Evolutionary conservation across 2,329 filamentous ascomycete genomes (phyloP).

Genomic region (Fusarium clavum): DNA sequence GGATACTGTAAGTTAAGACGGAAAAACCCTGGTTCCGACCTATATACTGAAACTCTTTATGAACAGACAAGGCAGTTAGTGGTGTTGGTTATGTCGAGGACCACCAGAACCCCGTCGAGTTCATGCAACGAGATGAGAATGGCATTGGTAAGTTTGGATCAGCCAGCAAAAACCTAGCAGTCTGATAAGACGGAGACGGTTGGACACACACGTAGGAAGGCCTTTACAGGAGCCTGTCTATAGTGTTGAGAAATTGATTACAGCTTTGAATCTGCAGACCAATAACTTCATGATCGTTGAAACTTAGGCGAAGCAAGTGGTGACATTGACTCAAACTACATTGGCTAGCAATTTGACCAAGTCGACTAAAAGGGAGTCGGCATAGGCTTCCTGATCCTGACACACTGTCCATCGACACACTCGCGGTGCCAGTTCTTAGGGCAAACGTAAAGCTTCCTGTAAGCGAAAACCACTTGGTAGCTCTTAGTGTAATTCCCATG

Average conservation of each 20-base stretch:
- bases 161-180: background rate
- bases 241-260: too few relatives aligned
- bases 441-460: background rate
- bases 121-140: background rate
- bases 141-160: background rate
- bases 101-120: background rate
- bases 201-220: too few relatives aligned
- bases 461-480: background rate
- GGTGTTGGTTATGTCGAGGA: conserved; percentile 2
- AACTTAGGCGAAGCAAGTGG: too few relatives aligned
- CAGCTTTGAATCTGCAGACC: too few relatives aligned
- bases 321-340: too few relatives aligned
- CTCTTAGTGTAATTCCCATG: too few relatives aligned
- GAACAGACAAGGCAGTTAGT: background rate
- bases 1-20: background rate
- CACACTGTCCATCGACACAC: background rate
- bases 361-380: background rate
- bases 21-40: background rate
- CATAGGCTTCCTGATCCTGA: background rate
- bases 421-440: background rate
- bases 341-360: too few relatives aligned
- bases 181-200: background rate
- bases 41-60: background rate
- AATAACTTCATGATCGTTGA: too few relatives aligned
- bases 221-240: too few relatives aligned